phyloP scores from a whole-genome alignment of 129 eudicot genomes.

The Lonicera japonica region DNA sequence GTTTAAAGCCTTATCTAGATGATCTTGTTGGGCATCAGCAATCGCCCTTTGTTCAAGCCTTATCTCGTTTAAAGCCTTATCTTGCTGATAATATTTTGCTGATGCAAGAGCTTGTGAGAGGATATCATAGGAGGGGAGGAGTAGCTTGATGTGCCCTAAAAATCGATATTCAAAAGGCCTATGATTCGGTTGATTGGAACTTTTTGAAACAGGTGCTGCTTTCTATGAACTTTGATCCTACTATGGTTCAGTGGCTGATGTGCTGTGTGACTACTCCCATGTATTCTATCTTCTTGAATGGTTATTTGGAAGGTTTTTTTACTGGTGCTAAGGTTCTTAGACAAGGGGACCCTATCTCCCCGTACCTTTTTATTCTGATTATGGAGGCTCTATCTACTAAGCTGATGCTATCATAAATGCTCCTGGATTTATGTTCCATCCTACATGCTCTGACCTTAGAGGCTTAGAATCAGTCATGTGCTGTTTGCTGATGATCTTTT shows the following conservation, averaged over 20 bases:
- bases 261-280: not conserved
- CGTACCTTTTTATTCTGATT: not conserved
- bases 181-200: not conserved
- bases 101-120: not conserved
- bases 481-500: not conserved
- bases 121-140: not conserved
- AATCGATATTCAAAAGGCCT: not conserved
- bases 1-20: not conserved
- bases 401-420: not conserved
- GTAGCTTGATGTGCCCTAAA: not conserved
- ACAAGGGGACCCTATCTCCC: slow-evolving; percentile 6
- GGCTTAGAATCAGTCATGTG: not conserved
- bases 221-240: not conserved
- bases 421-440: not conserved
- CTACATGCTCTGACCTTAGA: not conserved
- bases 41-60: not conserved
- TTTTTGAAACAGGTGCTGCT: not conserved
- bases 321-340: not conserved
- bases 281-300: not conserved
- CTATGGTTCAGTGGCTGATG: not conserved
- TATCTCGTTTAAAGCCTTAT: too few species aligned
- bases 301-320: not conserved
- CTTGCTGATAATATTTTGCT: not conserved
- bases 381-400: not conserved
- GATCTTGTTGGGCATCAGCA: not conserved